Percentiles rank a stretch among this genome's conserved stretches.
phyloP scores from a whole-genome alignment of 257 asterid genomes.

The Verbena officinalis region DNA sequence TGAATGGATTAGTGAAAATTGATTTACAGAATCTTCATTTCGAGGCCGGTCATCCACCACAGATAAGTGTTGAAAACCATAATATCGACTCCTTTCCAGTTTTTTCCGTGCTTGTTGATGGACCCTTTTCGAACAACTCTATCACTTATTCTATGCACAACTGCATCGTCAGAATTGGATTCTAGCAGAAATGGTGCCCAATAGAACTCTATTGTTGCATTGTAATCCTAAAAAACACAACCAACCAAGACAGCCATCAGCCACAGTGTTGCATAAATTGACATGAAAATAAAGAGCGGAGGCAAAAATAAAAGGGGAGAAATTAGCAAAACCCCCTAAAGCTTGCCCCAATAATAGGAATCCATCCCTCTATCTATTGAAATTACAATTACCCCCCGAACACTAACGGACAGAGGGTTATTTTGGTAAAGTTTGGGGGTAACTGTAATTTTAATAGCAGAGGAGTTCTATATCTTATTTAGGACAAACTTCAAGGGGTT shows the following conservation, averaged over 20 bases:
- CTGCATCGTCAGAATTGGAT: constrained; percentile 57
- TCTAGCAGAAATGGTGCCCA: constrained; percentile 72
- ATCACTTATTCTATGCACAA: constrained; percentile 45
- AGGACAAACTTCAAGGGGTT: too few species aligned
- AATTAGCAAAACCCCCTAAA: too few species aligned
- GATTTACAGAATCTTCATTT: constrained; percentile 45
- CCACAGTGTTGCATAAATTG: neutral
- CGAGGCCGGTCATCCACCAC: constrained; percentile 63
- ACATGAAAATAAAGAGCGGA: neutral
- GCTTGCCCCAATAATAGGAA: too few species aligned
- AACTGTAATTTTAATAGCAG: too few species aligned
- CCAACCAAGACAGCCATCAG: too few species aligned
- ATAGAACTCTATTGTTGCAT: constrained; percentile 61
- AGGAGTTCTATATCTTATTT: too few species aligned
- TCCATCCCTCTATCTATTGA: too few species aligned
- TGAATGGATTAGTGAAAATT: neutral
- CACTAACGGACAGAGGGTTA: too few species aligned
- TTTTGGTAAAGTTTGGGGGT: too few species aligned
- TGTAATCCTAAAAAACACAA: constrained; percentile 43
- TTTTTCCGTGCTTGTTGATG: constrained; percentile 57
- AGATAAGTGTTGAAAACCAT: constrained; percentile 63
- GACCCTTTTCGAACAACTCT: constrained; percentile 55
- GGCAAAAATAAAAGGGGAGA: too few species aligned
- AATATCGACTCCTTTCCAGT: constrained; percentile 64
- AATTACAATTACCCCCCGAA: too few species aligned